phyloP scores from a whole-genome alignment of 2,329 filamentous ascomycete species.

The Blastomyces gilchristii region DNA sequence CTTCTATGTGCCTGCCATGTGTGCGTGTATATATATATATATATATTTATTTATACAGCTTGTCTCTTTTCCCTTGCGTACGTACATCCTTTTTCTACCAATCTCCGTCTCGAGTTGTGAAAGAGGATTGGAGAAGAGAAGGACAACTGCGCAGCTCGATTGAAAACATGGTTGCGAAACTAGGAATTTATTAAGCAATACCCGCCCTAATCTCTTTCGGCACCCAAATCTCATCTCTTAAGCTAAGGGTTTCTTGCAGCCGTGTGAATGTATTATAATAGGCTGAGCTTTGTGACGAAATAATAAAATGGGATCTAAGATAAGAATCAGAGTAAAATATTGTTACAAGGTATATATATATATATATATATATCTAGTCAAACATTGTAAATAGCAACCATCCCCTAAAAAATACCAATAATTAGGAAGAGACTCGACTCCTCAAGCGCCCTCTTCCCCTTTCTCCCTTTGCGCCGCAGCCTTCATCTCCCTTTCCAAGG shows the following conservation, averaged over 20 bases:
- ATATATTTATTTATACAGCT: not conserved
- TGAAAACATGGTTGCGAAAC: not conserved
- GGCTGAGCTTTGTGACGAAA: not conserved
- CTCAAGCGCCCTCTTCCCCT: not conserved
- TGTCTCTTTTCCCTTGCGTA: not conserved
- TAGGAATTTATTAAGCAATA: not conserved
- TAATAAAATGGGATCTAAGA: not conserved
- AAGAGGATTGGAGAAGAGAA: not conserved
- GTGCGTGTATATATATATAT: not conserved
- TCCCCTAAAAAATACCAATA: not conserved
- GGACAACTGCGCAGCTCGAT: not conserved
- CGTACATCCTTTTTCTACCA: not conserved
- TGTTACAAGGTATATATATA: not conserved
- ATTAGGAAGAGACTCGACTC: too few species aligned
- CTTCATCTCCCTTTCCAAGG: conserved; percentile 25
- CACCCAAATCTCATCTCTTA: not conserved
- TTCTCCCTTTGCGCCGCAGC: not conserved
- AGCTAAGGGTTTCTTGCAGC: not conserved
- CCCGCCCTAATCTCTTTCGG: not conserved
- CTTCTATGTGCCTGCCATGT: not conserved
- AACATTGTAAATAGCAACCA: not conserved
- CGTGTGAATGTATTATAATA: not conserved
- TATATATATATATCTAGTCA: too few species aligned
- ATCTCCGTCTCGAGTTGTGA: too few species aligned
- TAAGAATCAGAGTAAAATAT: not conserved